These are phyloP conservation scores for Venturia aucupariae DNA, from an alignment of 2,329 filamentous ascomycete genomes.

Conservation along the genomic window DNA sequence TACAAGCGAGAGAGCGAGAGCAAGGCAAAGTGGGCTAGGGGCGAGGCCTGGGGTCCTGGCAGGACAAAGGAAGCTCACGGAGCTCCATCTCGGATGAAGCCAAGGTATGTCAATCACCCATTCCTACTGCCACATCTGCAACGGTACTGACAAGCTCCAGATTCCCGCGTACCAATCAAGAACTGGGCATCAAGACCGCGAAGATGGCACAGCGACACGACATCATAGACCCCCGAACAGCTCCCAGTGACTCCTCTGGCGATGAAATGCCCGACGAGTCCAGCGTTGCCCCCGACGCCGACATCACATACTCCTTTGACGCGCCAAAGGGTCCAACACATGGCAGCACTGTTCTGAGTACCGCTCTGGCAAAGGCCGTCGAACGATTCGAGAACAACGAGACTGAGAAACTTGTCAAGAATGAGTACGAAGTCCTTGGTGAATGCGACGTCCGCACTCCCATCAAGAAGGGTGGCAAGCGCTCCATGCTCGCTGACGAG, in stretches of 20 bases:
- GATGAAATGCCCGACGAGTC: conserved; percentile 37
- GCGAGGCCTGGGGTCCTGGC: conserved; percentile 31
- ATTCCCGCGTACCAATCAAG: conserved; percentile 13
- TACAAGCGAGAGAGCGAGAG: conserved; percentile 41
- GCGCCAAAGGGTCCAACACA: conserved; percentile 38
- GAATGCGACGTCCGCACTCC: conserved; percentile 28
- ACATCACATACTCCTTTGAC: conserved; percentile 47
- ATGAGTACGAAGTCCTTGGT: conserved; percentile 48
- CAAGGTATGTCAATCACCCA: conserved; percentile 20
- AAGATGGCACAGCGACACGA: conserved; percentile 19
- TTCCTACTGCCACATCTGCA: background rate
- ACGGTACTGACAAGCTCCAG: background rate
- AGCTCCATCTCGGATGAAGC: conserved; percentile 18
- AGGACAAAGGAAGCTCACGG: conserved; percentile 18
- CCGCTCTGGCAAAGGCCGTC: conserved; percentile 48
- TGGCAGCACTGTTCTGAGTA: conserved; percentile 49
- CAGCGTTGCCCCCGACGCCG: conserved; percentile 38
- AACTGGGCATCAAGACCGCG: conserved; percentile 7
- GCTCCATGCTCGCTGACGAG: conserved; percentile 22
- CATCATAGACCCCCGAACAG: conserved; percentile 23
- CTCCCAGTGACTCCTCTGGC: conserved; percentile 29
- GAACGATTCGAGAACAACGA: conserved; percentile 51
- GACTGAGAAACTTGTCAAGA: conserved; percentile 51
- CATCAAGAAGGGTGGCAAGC: conserved; percentile 23
- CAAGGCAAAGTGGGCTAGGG: conserved; percentile 43